Evolutionary conservation across 371 early-diverging fungal species (phyloP), one percentile per base, ranked within the genome.

Genomic region (Thermomucor indicae-seudaticae): DNA sequence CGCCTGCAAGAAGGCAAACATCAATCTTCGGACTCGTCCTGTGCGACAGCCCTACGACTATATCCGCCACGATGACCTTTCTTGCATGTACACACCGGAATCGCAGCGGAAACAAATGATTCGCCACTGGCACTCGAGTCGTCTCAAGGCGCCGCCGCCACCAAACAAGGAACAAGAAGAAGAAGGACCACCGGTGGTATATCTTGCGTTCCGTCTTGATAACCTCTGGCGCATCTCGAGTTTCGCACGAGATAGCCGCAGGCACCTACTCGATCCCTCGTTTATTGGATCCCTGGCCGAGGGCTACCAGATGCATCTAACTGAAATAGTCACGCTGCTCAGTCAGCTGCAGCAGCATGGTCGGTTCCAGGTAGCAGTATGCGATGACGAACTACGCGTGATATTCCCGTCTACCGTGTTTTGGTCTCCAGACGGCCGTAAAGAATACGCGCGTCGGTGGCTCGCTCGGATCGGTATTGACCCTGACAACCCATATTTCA

Each of bases 401-500:
- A 29, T 55, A 12, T 48, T 55, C 14, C 55, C 55, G 6, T 47
- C 43, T 1, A 40, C 45, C 17, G 38, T 32, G 23, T 38, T 43
- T 30, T 47, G 46, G 38, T 48, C 51, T 5, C 30, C 43, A 31
- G 23, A 40, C n/a, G 47, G 32, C 29, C 47, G 43, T 5, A 44
- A 35, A 4, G 44, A 49, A 30, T 30, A 38, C 1, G 53, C 43
- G 4, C 52, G 49, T 12, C 57, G 39, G 11, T 59, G 59, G 64
- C 34, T 64, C 19, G 16, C 31, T 19, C 31, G 47, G 17, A 46
- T 64, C 27, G 60, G 59, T 7, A 49, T 64, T 47, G 64, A 64
- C 34, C 60, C 59, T 0, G 51, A 59, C n/a, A 59, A 49, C 35
- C 47, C 52, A 8, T 29, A 47, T 20, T 50, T 64, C 23, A 43